These are phyloP conservation scores for Pichia sp. DNA, from an alignment of 1,139 yeast genomes.

Conservation along the genomic window DNA sequence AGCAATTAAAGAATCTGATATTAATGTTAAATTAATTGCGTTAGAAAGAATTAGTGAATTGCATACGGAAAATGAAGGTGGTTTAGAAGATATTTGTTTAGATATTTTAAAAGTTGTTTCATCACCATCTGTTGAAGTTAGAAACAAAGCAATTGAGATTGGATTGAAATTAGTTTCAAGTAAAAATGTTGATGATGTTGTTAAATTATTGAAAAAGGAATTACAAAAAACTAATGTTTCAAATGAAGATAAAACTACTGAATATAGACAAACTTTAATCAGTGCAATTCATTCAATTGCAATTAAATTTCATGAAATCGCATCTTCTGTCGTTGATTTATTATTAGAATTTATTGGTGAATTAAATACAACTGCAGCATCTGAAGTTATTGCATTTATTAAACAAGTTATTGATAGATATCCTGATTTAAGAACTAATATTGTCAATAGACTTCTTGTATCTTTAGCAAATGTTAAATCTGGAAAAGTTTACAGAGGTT, in stretches of 20 bases:
- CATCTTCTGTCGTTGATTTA: constrained; percentile 83
- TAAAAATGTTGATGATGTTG: constrained; percentile 92
- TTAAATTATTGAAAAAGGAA: constrained; percentile 86
- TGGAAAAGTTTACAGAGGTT: constrained; percentile 89
- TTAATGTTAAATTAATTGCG: constrained; percentile 87
- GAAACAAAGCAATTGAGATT: constrained; percentile 79
- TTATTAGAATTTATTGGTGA: constrained; percentile 82
- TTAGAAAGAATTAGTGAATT: constrained; percentile 79
- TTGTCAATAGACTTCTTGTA: constrained; percentile 56
- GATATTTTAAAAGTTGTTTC: constrained; percentile 82
- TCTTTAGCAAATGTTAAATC: constrained; percentile 67
- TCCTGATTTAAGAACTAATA: constrained; percentile 68
- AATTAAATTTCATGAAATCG: constrained; percentile 81
- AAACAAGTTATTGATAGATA: constrained; percentile 92
- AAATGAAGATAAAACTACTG: constrained; percentile 71
- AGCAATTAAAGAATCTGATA: constrained; percentile 87
- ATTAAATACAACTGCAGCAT: constrained; percentile 66
- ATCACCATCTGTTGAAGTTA: constrained; percentile 86
- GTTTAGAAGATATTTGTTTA: constrained; percentile 76
- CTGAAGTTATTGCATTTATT: constrained; percentile 80
- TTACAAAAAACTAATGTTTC: constrained; percentile 65
- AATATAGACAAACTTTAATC: constrained; percentile 84
- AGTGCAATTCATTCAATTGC: constrained; percentile 89
- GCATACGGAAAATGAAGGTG: constrained; percentile 70
- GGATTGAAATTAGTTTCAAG: constrained; percentile 73